Evolutionary conservation across 129 eudicot genomes (phyloP).

Genomic region (Smallanthus sonchifolius): DNA sequence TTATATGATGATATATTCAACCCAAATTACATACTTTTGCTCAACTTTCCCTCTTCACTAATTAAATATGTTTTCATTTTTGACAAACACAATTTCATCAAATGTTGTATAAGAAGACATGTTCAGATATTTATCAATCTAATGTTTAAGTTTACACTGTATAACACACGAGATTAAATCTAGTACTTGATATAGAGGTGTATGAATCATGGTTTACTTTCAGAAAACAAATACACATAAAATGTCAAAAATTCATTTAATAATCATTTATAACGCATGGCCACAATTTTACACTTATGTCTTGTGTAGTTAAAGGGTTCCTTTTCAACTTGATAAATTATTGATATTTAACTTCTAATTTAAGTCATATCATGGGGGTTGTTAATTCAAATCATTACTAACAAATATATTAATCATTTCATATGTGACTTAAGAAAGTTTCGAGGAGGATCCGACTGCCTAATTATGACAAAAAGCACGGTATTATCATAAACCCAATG

Average conservation of each 20-base stretch:
- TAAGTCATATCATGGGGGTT: conserved; percentile 20
- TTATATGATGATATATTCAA: too few relatives aligned
- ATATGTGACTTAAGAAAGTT: conserved; percentile 3
- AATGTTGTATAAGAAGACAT: too few relatives aligned
- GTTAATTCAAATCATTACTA: conserved; percentile 28
- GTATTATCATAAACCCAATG: not conserved
- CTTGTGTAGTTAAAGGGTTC: not conserved
- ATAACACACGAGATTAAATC: too few relatives aligned
- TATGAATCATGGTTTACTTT: too few relatives aligned
- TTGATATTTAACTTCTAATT: conserved; percentile 9
- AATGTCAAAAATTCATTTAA: not conserved
- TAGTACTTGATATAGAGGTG: too few relatives aligned
- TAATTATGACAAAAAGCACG: conserved; percentile 1
- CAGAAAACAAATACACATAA: not conserved
- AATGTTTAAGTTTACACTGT: too few relatives aligned
- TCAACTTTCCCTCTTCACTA: too few relatives aligned
- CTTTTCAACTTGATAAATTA: conserved; percentile 18
- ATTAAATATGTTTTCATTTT: too few relatives aligned
- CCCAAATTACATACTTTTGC: too few relatives aligned
- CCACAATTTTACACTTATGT: not conserved
- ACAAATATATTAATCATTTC: conserved; percentile 15
- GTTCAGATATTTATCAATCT: too few relatives aligned
- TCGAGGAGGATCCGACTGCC: conserved; percentile 5
- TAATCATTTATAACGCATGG: not conserved
- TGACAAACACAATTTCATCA: too few relatives aligned